Base-by-base conservation (phyloP, 2,329 filamentous ascomycete species). In the Clonostachys solani region DNA sequence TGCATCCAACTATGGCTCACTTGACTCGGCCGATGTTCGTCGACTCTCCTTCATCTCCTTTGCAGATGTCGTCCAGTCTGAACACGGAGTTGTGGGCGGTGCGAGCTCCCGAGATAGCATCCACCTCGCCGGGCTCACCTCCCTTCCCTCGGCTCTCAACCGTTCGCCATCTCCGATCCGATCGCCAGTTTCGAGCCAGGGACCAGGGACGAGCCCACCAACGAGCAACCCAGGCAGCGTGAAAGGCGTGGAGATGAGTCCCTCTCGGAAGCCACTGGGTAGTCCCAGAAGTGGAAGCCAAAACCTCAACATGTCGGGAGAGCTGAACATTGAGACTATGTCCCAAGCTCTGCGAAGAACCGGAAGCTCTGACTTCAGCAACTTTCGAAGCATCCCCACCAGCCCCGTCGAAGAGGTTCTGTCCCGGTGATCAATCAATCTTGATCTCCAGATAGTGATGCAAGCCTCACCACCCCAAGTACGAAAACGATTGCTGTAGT, bases 21-120 rank as follows among this genome's bases (percentile, higher is more conserved):
- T 92, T 51, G 91, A 96, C 23, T 67, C 65, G 9, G 77, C 81
- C 42, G 92, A 96, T 58, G 81, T 95, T 16, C 84, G 89, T 42
- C 83, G 92, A 18, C 71, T 97, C 52, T 94, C 88, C 64, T 97
- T 97, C 70, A 95, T 97, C 62, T 96, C 91, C 8, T 97, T 97
- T 66, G 92, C 92, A 51, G 92, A 97, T 59, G 90, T 97, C 10
- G 90, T 97, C 38, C 90, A 95, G 62, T 80, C 86, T 34, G 89
- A 94, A 63, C 88, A 92, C 58, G 81, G 81, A 33, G 79, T 74
- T 34, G 71, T 74, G 16, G 67, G 64, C 37, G 65, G 62, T 46
- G 62, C 68, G 36, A 75, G 79, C 42, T 84, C 78, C 55, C 75
- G 85, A 53, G 87, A 92, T 50, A 86, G 84, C 47, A 75, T 88